phyloP scores from a whole-genome alignment of 192 early-diverging fungal genomes.

The Backusella morwellensis region DNA sequence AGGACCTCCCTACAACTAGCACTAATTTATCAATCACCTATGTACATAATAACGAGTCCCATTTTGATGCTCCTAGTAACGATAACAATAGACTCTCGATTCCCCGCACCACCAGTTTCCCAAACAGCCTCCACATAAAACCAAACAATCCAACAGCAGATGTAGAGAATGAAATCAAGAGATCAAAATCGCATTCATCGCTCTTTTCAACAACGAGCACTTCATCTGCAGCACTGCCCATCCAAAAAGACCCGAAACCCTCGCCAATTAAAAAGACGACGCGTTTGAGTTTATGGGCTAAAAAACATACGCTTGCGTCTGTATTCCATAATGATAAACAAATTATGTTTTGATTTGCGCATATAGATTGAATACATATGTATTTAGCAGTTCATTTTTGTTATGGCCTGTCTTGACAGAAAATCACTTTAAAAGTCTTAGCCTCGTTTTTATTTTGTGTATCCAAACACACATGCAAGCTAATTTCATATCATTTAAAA shows the following conservation, averaged over 20 bases:
- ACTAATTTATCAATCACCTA: not conserved
- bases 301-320: constrained; percentile 1
- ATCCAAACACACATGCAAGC: not conserved
- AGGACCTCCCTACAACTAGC: not conserved
- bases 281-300: not conserved
- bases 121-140: not conserved
- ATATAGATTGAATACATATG: too few relatives aligned
- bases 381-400: not conserved
- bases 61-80: not conserved
- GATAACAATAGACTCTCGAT: not conserved
- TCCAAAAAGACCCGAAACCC: not conserved
- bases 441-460: not conserved
- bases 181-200: not conserved
- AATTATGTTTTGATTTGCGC: not conserved
- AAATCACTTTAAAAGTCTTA: not conserved
- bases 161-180: not conserved
- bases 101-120: constrained; percentile 5
- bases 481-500: not conserved
- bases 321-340: not conserved
- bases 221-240: not conserved
- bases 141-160: not conserved
- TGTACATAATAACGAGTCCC: not conserved
- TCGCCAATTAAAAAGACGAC: not conserved
- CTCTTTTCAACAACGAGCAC: not conserved
- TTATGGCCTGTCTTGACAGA: not conserved